Conservation (phyloP, 495 filamentous ascomycete genomes). For the Cairneyella variabilis region DNA sequence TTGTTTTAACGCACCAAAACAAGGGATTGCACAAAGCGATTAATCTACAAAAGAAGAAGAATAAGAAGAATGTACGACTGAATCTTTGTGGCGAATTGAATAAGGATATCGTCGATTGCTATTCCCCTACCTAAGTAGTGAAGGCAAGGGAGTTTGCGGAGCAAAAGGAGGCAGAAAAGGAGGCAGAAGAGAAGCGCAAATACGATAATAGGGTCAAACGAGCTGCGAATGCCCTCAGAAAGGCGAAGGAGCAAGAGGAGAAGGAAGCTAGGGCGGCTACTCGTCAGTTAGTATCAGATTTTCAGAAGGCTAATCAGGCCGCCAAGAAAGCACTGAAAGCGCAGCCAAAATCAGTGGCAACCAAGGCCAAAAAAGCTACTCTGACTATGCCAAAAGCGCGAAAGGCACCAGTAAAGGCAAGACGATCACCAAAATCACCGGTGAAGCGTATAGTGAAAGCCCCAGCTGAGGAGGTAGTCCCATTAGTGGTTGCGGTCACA, state of each 20-base stretch:
- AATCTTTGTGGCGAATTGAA: not conserved
- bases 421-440: not conserved
- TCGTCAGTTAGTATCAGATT: no score
- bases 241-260: not conserved
- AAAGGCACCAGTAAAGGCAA: not conserved
- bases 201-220: not conserved
- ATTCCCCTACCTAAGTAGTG: not conserved
- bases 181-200: not conserved
- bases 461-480: not conserved
- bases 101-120: not conserved
- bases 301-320: no score
- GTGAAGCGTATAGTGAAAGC: not conserved
- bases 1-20: not conserved
- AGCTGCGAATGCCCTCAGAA: not conserved
- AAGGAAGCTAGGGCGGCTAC: not conserved
- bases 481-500: not conserved
- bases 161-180: not conserved
- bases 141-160: no score
- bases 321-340: not conserved
- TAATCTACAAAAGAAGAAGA: not conserved
- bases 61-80: not conserved
- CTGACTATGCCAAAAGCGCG: not conserved
- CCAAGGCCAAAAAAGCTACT: not conserved
- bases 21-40: not conserved
- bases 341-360: not conserved